These are phyloP conservation scores for Exophiala aquamarina DNA, from an alignment of 2,329 filamentous ascomycete species.

Conservation along the genomic window DNA sequence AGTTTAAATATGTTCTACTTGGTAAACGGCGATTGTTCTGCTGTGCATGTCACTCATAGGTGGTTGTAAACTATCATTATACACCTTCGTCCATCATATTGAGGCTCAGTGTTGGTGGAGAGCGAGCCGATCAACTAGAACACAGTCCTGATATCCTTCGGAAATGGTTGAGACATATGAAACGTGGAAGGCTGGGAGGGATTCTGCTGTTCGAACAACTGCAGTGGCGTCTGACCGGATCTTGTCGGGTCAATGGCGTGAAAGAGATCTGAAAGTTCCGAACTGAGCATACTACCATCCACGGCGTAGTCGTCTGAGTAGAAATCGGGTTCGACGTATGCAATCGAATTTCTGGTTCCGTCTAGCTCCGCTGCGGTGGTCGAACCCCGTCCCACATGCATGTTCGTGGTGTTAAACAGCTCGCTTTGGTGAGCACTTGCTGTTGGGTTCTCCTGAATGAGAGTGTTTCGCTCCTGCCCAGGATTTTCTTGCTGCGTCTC, in stretches of 20 bases:
- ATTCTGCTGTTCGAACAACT: neutral
- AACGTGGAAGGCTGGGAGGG: neutral
- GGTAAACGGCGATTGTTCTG: no score
- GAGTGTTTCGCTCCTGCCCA: neutral
- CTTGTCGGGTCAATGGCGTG: slow-evolving; percentile 11
- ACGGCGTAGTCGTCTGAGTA: slow-evolving; percentile 2
- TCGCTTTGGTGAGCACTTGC: no score
- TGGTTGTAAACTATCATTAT: no score
- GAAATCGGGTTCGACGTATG: neutral
- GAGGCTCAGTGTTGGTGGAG: no score
- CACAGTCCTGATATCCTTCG: slow-evolving; percentile 2
- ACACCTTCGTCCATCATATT: no score
- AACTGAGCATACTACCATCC: slow-evolving; percentile 8
- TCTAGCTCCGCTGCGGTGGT: no score
- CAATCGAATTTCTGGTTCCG: neutral
- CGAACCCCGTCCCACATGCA: no score
- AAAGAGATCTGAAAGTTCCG: slow-evolving; percentile 13
- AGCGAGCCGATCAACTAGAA: no score
- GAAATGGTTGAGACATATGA: slow-evolving; percentile 3
- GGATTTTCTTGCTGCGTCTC: slow-evolving; percentile 7
- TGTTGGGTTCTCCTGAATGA: neutral
- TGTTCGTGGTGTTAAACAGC: no score
- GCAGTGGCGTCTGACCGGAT: slow-evolving; percentile 1
- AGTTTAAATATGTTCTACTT: no score
- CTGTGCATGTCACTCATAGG: no score